Base-by-base conservation (phyloP, 2,329 filamentous ascomycete species). In the Calcarisporium arbuscula region DNA sequence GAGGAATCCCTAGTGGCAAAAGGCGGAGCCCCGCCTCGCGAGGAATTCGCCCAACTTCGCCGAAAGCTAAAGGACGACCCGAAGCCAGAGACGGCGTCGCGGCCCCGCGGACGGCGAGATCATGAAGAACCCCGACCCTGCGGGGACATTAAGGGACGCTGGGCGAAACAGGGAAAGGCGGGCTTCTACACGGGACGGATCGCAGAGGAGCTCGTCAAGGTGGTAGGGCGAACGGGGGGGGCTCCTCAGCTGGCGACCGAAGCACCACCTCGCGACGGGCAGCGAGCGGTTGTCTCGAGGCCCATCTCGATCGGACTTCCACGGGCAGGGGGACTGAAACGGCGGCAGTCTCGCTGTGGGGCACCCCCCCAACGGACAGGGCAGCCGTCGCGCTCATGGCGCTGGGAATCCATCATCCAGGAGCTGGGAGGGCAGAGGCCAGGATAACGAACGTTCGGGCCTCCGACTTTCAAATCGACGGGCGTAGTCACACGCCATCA, bases 321-420 rank as follows among this genome's bases (percentile, higher is more conserved):
- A 67, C 1, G 82, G 83, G 8, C 42, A 45, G 6, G 12, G 19
- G 28, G 3, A 19, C n/a, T 3, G 3, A 30, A n/a, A 44, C 58
- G 8, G 58, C 66, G 10, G 78, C 79, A 8, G 72, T 95, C 27
- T 80, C 94, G 52, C 67, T 98, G 1, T 96, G 90, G 90, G 92
- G 54, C 90, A 96, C 54, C 89, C 90, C 22, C 92, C 92, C 8
- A 96, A 96, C 50, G 89, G 92, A 0, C 92, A 96, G 61, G 92
- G 92, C 2, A 89, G 96, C n/a, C 44, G 85, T 96, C 3, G 92
- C 92, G 0, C 67, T 96, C 20, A 95, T 96, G 82, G 85, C 92
- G 0, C 68, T 98, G 1, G 92, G 92, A 2, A n/a, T n/a, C n/a
- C n/a, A 94, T 96, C 45, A 68, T 98, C 31, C 81, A 95, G 56